These are phyloP conservation scores for Trichophyton verrucosum DNA, from an alignment of 2,329 filamentous ascomycete species.

Conservation along the genomic window DNA sequence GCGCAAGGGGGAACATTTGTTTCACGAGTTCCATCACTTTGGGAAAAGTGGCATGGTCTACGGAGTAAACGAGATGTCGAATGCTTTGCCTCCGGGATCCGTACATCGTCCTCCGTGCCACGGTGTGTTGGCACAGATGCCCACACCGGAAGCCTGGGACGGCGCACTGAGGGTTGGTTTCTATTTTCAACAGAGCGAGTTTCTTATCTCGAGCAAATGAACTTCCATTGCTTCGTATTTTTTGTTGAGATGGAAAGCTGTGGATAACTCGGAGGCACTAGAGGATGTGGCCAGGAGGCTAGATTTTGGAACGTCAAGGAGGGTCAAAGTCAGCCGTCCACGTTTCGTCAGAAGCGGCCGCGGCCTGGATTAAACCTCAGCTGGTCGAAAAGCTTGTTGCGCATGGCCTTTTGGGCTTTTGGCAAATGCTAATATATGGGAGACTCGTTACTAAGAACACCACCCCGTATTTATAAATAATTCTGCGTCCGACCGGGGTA, in stretches of 20 bases:
- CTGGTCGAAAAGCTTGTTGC: conserved; percentile 3
- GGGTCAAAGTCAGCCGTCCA: background rate
- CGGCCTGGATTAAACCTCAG: conserved; percentile 4
- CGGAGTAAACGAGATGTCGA: too few species aligned
- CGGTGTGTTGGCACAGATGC: background rate
- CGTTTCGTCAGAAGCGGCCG: background rate
- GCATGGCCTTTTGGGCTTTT: background rate
- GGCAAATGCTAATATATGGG: background rate
- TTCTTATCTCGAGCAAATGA: background rate
- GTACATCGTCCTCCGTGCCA: background rate
- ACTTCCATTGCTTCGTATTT: background rate
- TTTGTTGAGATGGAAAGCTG: background rate
- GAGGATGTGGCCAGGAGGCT: background rate
- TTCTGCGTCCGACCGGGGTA: background rate
- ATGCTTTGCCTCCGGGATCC: too few species aligned
- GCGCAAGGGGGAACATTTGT: too few species aligned
- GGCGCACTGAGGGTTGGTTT: background rate
- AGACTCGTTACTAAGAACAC: conserved; percentile 1
- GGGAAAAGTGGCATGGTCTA: too few species aligned
- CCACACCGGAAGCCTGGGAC: background rate
- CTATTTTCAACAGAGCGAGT: background rate
- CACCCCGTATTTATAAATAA: conserved; percentile 1
- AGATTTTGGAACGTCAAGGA: background rate
- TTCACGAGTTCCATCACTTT: too few species aligned
- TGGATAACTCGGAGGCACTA: background rate